Evolutionary conservation across 345 rosid species (phyloP), one percentile per base, ranked within the genome.

Genomic region (Eucalyptus tenuipes): DNA sequence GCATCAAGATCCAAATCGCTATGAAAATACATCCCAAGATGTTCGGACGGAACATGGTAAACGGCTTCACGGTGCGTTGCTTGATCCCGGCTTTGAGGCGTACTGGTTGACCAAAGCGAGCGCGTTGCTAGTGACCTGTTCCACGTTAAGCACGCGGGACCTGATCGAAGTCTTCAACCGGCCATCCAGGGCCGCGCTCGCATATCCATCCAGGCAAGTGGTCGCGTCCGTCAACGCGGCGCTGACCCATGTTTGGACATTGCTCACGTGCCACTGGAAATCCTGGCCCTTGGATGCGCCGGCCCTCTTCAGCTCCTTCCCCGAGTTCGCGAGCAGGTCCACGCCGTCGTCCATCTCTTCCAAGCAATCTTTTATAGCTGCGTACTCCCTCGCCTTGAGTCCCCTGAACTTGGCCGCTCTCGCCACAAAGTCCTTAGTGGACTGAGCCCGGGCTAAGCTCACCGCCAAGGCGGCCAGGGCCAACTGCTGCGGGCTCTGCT

Each of bases 241-340:
- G 89, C 99, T 97, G 59, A 95, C 95, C 99, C 99, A 97, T 6
- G 99, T 97, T 92, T 96, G 95, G 15, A 94, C 94, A 44, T 97
- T 97, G 90, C 99, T 97, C 88, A 95, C 89, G 82, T 94, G 99
- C 92, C 94, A 94, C 49, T 90, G n/a, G 85, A 96, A 93, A 29
- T 95, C 97, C 86, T 90, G 87, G 50, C 94, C 94, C 88, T 86
- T 93, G 81, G 93, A 81, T n/a, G 52, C 31, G 29, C 93, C 93
- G 87, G 94, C 85, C 42, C 87, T 90, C 90, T 95, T 95, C 59
- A 97, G 79, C 92, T 97, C 99, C 52, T 91, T 89, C 29, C 92
- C 88, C 18, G 99, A 94, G 68, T 94, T 93, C 64, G 90, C 91
- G 11, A 97, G 95, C 89, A 95, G 90, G 91, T 97, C 97, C n/a